Evolutionary conservation across 306 rosid species (phyloP), one percentile per base, ranked within the genome.

Genomic region (Pyrus bretschneideri): DNA sequence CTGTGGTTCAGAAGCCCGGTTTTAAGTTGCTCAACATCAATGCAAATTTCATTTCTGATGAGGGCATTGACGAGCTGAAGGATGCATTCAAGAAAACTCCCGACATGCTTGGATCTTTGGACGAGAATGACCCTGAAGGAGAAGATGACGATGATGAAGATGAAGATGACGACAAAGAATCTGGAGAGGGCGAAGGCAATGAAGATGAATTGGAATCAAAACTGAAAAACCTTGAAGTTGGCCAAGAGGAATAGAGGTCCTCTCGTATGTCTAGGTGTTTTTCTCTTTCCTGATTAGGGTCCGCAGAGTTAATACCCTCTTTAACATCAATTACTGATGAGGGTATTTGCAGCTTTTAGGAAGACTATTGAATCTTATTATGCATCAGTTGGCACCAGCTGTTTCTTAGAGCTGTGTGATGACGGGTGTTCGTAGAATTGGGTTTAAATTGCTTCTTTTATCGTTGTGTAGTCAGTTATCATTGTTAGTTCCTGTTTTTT

Each of bases 101-200:
- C 0, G 74, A 82, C 57, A 45, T 67, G 79, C 94, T 96, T 12
- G 98, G 91, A 67, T 72, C 93, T 49, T 80, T 96, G 85, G 93
- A 93, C 71, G 98, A 93, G 29, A 96, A 96, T 77, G 96, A 96
- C 57, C 97, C 98, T 19, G 93, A 92, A 57, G 97, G 97, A 78
- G 81, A 7, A 60, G 96, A 87, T 18, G 84, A 80, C 2, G 86
- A 83, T 4, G 95, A 83, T 10, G 82, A 76, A 7, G 87, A 82
- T 6, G 95, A 83, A 12, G 82, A 76, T 2, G 86, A 85, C 11
- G 82, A 71, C 4, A 85, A 73, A 25, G 91, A 85, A 68, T 78
- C 83, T 59, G 90, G 78, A n/a, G 90, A 78, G 12, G 87, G 57
- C 6, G 90, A 85, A 45, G 86, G 65, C 4, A 55, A 78, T 9